Evolutionary conservation across 768 basidiomycete species (phyloP), one percentile per base, ranked within the genome.

Genomic region (Favolaschia claudopus): DNA sequence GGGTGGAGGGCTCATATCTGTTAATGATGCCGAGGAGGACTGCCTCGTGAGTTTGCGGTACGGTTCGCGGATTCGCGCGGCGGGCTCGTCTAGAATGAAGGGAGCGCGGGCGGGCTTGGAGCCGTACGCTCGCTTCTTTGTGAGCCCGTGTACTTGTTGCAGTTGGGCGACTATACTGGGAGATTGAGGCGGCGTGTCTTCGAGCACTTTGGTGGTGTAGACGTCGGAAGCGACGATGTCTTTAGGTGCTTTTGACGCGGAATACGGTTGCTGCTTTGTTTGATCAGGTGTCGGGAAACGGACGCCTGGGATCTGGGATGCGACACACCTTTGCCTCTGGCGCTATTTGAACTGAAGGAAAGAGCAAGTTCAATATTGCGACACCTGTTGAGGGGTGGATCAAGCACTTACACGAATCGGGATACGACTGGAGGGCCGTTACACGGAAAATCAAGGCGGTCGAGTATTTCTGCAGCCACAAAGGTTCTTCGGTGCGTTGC

Each of bases 61-160:
- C 49, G 71, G 71, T 9, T 70, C 60, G 40, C 73, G 74, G 37
- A 79, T 74, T 10, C 79, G 76, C 43, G 38, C 22, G n/a, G 17
- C 38, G 7, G 38, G 17, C 7, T 83, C 85, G 33, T 86, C 84
- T 37, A 78, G 76, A 65, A 87, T 77, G 66, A 87, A 87, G 0
- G 87, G 85, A 34, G 75, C 69, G 25, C 81, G 76, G 17, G 74
- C 61, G 17, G 84, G 79, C 64, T 85, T 84, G 10, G 79, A 52
- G 12, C 83, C 82, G 55, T 88, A 87, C 8, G 86, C 77, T 63
- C 87, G 87, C 74, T 89, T 89, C 74, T 89, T 88, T 8, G 85
- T 88, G 43, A 91, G 66, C 3, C 89, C 89, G 55, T 90, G 88
- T 32, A 85, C 80, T 65, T 87, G 85, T 70, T 89, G 86, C 15